These are phyloP conservation scores for Sparassis latifolia DNA, from an alignment of 1,284 basidiomycete species.

Conservation along the genomic window DNA sequence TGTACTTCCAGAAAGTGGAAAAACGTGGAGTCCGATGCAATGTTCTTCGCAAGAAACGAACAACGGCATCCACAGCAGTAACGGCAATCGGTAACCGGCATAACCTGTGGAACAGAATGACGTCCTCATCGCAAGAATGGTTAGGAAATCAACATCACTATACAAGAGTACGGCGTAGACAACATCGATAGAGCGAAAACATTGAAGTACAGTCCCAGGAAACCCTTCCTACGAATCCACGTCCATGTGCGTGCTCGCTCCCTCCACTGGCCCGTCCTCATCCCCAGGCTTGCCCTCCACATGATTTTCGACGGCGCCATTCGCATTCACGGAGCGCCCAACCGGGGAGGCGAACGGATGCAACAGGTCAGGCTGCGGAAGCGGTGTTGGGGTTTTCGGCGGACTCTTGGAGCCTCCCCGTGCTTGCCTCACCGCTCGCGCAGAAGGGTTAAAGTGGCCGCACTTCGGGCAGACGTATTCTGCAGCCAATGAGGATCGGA, in stretches of 20 bases:
- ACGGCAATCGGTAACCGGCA: too few relatives aligned
- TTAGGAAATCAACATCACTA: too few relatives aligned
- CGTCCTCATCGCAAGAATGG: too few relatives aligned
- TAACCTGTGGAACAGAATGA: too few relatives aligned
- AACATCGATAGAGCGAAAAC: too few relatives aligned
- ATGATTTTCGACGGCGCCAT: background rate
- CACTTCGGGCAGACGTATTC: constrained; percentile 77
- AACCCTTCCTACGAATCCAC: constrained; percentile 16
- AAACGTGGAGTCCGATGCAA: too few relatives aligned
- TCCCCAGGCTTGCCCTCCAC: background rate
- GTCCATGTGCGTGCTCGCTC: constrained; percentile 18
- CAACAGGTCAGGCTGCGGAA: background rate
- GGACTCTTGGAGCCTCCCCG: constrained; percentile 12
- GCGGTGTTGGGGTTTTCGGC: constrained; percentile 6
- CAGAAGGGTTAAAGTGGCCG: constrained; percentile 63
- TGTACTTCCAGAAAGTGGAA: too few relatives aligned
- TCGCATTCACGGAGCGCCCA: background rate
- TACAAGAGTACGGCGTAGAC: too few relatives aligned
- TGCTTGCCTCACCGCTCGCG: constrained; percentile 33
- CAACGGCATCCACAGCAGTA: too few relatives aligned
- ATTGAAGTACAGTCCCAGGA: too few relatives aligned
- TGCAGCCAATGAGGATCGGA: constrained; percentile 20
- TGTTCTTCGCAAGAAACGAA: too few relatives aligned
- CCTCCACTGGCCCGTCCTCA: constrained; percentile 9
- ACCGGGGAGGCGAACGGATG: background rate